These are phyloP conservation scores for Sphagnum contortum DNA, from an alignment of 225 moss, liverwort and hornwort species.

Conservation along the genomic window DNA sequence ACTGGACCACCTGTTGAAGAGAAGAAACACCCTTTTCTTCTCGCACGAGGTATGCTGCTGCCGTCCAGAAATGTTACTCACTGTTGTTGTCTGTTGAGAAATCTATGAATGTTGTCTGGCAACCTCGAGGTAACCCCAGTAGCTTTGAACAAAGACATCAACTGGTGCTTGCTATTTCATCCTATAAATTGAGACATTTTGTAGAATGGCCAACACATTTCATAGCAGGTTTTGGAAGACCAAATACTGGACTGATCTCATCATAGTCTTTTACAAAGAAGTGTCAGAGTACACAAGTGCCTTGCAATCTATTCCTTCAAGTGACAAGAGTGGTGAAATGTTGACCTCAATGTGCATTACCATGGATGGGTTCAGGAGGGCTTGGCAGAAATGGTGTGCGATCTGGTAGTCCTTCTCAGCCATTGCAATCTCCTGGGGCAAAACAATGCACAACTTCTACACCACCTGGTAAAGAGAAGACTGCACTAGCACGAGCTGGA, in stretches of 20 bases:
- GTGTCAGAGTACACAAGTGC: not conserved
- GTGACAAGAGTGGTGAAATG: not conserved
- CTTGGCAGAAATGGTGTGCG: conserved; percentile 17
- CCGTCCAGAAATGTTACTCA: not conserved
- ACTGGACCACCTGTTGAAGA: not conserved
- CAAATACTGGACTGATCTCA: too few relatives aligned
- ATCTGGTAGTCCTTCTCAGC: conserved; percentile 2
- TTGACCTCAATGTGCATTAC: not conserved
- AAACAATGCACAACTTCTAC: conserved; percentile 7
- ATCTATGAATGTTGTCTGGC: not conserved
- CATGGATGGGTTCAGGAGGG: conserved; percentile 19
- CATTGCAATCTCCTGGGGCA: conserved; percentile 17
- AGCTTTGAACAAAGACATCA: too few relatives aligned
- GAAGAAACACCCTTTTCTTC: conserved; percentile 36
- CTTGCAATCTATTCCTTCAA: not conserved
- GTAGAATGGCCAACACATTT: not conserved
- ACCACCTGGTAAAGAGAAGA: conserved; percentile 29
- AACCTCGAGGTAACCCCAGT: too few relatives aligned
- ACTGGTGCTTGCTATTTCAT: too few relatives aligned
- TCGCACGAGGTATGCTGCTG: conserved; percentile 33
- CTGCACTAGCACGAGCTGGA: conserved; percentile 6
- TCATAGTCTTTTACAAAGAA: not conserved
- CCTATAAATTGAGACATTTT: too few relatives aligned
- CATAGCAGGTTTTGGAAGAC: not conserved
- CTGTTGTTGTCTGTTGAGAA: not conserved